Percentiles rank a stretch among this genome's conserved stretches.
Evolutionary conservation across 441 rosid genomes (phyloP).

Genomic region (Brassica balearica): DNA sequence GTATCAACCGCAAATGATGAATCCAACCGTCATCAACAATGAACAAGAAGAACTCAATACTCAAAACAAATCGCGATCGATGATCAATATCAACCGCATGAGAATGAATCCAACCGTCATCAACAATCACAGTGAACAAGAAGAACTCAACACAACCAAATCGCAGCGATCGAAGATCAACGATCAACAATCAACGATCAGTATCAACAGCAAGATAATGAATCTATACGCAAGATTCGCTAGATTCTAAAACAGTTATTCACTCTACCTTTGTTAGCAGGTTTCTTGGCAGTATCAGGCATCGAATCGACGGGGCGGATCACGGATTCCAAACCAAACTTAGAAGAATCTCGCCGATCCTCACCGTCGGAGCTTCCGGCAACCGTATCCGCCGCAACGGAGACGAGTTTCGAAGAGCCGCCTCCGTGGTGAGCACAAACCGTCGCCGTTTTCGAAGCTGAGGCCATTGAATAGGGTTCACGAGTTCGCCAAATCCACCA

Average conservation of each 20-base stretch:
- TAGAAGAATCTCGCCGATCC: constrained; percentile 44
- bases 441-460: constrained; percentile 93
- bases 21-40: not conserved
- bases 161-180: constrained; percentile 14
- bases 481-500: constrained; percentile 85
- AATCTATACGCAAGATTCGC: not conserved
- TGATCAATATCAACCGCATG: not conserved
- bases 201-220: not conserved
- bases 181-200: constrained; percentile 15
- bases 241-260: not conserved
- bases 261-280: constrained; percentile 60
- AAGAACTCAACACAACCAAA: constrained; percentile 3
- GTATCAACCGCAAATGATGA: not conserved
- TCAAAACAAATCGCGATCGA: not conserved
- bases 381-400: constrained; percentile 42
- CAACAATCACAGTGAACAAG: constrained; percentile 12
- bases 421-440: constrained; percentile 35
- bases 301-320: constrained; percentile 63
- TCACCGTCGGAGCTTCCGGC: constrained; percentile 51
- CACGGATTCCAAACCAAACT: constrained; percentile 51
- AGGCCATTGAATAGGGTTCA: constrained; percentile 96
- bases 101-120: constrained; percentile 1
- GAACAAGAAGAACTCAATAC: not conserved
- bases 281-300: constrained; percentile 56
- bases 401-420: not conserved